Percentiles rank a stretch among this genome's conserved stretches.
phyloP scores from a whole-genome alignment of 306 rosid species.

The Pyrus communis region DNA sequence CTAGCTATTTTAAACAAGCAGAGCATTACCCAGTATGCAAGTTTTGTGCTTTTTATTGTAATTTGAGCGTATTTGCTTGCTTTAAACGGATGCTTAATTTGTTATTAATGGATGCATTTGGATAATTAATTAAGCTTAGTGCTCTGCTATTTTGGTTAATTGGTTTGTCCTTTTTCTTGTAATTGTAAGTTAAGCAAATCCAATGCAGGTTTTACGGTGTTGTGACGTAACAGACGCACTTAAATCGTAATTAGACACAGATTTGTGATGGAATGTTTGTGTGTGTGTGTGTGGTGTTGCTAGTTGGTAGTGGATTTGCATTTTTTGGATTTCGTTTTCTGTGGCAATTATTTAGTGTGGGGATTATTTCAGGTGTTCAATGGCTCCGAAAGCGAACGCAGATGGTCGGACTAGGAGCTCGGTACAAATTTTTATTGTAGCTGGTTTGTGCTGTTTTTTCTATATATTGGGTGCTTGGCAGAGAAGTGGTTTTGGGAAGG shows the following conservation, averaged over 20 bases:
- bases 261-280: conserved; percentile 1
- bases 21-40: not conserved
- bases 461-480: conserved; percentile 95
- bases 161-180: conserved; percentile 3
- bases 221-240: not conserved
- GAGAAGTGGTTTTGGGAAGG: conserved; percentile 93
- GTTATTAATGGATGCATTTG: not conserved
- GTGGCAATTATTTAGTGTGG: conserved; percentile 3
- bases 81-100: conserved; percentile 12
- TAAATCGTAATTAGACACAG: not conserved
- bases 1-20: not conserved
- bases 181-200: not conserved
- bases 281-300: not conserved
- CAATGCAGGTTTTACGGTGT: not conserved
- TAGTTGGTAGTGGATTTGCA: not conserved
- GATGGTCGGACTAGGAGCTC: conserved; percentile 81
- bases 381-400: conserved; percentile 63
- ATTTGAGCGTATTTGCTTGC: not conserved
- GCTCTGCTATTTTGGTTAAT: conserved; percentile 2
- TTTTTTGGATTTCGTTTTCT: not conserved
- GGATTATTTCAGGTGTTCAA: conserved; percentile 35
- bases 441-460: conserved; percentile 85
- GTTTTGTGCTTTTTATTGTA: not conserved
- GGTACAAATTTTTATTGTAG: conserved; percentile 72
- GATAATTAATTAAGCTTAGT: not conserved